phyloP scores from a whole-genome alignment of 148 eudicot genomes.

The Nyssa sinensis region DNA sequence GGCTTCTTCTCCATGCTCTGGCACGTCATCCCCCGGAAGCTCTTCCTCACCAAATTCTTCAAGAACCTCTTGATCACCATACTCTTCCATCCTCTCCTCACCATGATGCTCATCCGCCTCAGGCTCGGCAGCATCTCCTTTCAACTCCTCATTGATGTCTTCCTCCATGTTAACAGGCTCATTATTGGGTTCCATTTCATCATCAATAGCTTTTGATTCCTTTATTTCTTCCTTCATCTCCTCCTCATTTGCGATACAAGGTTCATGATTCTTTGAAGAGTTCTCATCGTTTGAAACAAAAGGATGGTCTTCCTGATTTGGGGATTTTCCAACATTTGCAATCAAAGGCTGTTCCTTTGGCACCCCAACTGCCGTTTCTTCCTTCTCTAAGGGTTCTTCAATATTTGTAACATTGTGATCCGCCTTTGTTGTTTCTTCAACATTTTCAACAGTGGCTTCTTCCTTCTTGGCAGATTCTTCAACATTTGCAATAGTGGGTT shows the following conservation, averaged over 20 bases:
- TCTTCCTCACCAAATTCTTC: conserved; percentile 59
- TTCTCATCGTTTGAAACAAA: conserved; percentile 15
- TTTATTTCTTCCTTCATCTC: conserved; percentile 26
- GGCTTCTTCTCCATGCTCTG: conserved; percentile 35
- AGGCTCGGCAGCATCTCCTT: conserved; percentile 23
- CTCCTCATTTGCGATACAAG: conserved; percentile 25
- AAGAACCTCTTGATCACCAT: conserved; percentile 48
- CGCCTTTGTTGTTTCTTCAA: too few relatives aligned
- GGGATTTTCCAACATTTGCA: too few relatives aligned
- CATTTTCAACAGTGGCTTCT: conserved; percentile 12
- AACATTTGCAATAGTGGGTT: not conserved
- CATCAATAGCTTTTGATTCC: conserved; percentile 17
- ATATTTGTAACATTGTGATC: too few relatives aligned
- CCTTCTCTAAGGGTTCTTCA: conserved; percentile 17
- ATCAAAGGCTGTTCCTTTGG: conserved; percentile 17
- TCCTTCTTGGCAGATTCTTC: conserved; percentile 12
- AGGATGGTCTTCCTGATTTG: conserved; percentile 18
- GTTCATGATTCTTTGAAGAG: conserved; percentile 24
- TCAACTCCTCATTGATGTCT: conserved; percentile 23
- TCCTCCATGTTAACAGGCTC: conserved; percentile 29
- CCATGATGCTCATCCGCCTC: conserved; percentile 32
- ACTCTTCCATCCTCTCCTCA: conserved; percentile 40
- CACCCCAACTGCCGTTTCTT: conserved; percentile 18
- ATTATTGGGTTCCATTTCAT: conserved; percentile 17
- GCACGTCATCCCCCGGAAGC: conserved; percentile 41